Evolutionary conservation across 345 rosid genomes (phyloP).

Genomic region (Populus euphratica): DNA sequence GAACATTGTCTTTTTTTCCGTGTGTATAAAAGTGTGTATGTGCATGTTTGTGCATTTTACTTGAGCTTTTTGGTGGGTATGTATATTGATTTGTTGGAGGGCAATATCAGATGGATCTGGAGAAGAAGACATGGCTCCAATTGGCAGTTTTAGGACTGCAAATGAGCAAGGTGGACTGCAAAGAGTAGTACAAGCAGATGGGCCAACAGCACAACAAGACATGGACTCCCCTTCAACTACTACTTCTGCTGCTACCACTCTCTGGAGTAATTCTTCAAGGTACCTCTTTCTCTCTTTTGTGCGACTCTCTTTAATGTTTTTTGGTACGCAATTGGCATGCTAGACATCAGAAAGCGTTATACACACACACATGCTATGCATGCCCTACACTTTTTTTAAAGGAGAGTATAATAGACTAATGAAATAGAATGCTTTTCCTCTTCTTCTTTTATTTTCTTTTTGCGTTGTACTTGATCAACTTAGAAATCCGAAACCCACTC

Average conservation of each 20-base stretch:
- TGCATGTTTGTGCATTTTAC: neutral
- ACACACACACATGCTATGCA: too few species aligned
- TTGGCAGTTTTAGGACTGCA: conserved; percentile 27
- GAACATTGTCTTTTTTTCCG: neutral
- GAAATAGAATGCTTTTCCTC: neutral
- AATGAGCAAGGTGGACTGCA: conserved; percentile 25
- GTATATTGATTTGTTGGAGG: conserved; percentile 17
- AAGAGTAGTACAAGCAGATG: conserved; percentile 41
- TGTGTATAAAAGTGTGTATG: neutral
- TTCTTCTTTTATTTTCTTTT: conserved; percentile 6
- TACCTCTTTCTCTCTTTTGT: conserved; percentile 19
- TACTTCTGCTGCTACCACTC: conserved; percentile 29
- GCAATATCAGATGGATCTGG: conserved; percentile 70
- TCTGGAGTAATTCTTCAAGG: conserved; percentile 83
- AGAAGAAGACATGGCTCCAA: conserved; percentile 58
- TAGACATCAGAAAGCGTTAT: too few species aligned
- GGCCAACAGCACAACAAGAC: conserved; percentile 40
- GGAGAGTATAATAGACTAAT: neutral
- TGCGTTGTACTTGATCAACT: conserved; percentile 12
- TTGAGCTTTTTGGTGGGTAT: neutral
- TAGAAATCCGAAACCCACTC: conserved; percentile 18
- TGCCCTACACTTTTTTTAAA: neutral
- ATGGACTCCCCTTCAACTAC: conserved; percentile 35
- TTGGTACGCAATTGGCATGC: neutral
- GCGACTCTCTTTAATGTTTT: neutral